Percentiles rank a stretch among this genome's conserved stretches.
Conservation (phyloP, 1,284 basidiomycete genomes). For the Cryptococcus wingfieldii region DNA sequence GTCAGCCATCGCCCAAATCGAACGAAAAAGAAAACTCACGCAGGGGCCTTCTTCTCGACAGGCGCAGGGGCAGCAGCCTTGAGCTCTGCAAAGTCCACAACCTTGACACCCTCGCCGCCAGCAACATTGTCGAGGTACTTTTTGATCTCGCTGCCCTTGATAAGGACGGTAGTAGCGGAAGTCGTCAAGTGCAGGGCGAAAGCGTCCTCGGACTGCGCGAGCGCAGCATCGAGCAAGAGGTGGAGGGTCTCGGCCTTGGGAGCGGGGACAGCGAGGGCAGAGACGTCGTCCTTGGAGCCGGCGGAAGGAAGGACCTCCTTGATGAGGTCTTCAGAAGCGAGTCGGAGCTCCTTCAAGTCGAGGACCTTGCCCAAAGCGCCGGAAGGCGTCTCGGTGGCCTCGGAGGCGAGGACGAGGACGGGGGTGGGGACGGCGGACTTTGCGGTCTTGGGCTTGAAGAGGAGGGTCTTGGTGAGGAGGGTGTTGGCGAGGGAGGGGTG, state of each 20-base stretch:
- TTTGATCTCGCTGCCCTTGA: slow-evolving; percentile 69
- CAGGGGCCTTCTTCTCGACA: slow-evolving; percentile 15
- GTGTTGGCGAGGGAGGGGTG: slow-evolving; percentile 1
- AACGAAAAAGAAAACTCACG: slow-evolving; percentile 2
- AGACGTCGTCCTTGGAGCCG: slow-evolving; percentile 82
- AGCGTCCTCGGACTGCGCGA: slow-evolving; percentile 56
- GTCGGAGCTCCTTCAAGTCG: slow-evolving; percentile 79
- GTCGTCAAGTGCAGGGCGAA: slow-evolving; percentile 74
- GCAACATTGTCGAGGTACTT: slow-evolving; percentile 64
- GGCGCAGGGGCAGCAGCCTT: slow-evolving; percentile 48
- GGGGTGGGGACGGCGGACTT: slow-evolving; percentile 80
- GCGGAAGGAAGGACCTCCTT: slow-evolving; percentile 67
- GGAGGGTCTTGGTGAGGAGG: slow-evolving; percentile 29
- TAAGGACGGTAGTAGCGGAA: slow-evolving; percentile 65
- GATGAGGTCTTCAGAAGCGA: slow-evolving; percentile 84
- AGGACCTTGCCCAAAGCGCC: slow-evolving; percentile 73
- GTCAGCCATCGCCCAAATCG: not conserved
- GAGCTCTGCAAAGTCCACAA: slow-evolving; percentile 68
- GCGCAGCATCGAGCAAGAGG: slow-evolving; percentile 71
- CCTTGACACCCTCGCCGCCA: slow-evolving; percentile 30
- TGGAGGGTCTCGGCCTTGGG: slow-evolving; percentile 70
- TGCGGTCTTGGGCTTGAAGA: slow-evolving; percentile 60
- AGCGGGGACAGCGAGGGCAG: slow-evolving; percentile 66
- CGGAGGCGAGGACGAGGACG: slow-evolving; percentile 78
- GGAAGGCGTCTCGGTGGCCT: slow-evolving; percentile 72